Base-by-base conservation (phyloP, 225 moss, liverwort and hornwort genomes). In the Pseudoscleropodium purum region DNA sequence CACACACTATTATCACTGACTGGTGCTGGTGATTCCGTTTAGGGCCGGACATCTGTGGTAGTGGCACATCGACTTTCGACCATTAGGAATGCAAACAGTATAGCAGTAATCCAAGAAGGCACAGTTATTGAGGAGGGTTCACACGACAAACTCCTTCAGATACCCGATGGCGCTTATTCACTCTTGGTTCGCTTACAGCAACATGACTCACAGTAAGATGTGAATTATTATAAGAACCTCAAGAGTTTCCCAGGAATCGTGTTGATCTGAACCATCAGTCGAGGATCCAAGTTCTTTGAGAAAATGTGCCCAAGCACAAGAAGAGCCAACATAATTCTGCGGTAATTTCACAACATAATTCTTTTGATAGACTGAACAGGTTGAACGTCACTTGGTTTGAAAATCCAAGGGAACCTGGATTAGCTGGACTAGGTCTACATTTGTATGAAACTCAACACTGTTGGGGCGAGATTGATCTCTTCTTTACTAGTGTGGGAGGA, bases 31-130 rank as follows among this genome's bases (percentile, higher is more conserved):
- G 57, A 49, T n/a, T 72, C 9, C 20, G 18, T 47, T 31, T 41
- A 92, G 92, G 92, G 92, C 36, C 86, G 96, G 25, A 96, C 95
- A 18, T 93, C 96, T 41, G 85, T 96, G 39, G 88, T 94, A 5
- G 88, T 96, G 54, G 95, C 95, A 25, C 96, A 95, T 81, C 94
- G 94, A 15, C 93, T 96, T 26, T 93, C 95, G 25, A 96, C 95
- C 43, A 92, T 96, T 83, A 84, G 89, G 36, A 92, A 87, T 51
- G 96, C 94, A 4, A 79, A 92, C 54, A 89, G 75, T 39, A 96
- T 96, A 78, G 95, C 95, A 11, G 95, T 95, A 10, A 67, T 95
- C 73, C 91, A 95, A 76, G 89, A 92, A 4, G 95, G 95, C 62
- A 20, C 45, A 20, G 89, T 95, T 30, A 73, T 93, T 21, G 96